Base-by-base conservation (phyloP, 2,329 filamentous ascomycete species). In the Ophiostoma tasmaniense region DNA sequence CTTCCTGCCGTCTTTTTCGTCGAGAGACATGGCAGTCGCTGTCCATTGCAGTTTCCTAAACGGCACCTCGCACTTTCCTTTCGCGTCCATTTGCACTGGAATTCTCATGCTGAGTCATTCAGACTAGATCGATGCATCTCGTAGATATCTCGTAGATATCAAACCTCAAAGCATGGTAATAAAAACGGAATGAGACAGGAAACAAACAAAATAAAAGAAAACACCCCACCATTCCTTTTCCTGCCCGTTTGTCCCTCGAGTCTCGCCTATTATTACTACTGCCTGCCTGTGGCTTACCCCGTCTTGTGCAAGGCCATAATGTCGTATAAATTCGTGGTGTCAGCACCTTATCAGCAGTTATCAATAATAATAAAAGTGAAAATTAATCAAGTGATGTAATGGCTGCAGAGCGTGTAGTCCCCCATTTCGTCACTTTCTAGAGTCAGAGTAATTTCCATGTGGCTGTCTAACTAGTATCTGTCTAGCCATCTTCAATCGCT, bases 271-370 rank as follows among this genome's bases (percentile, higher is more conserved):
- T 70, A 61, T 55, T 61, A 64, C 39, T 66, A 68, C 20, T 50
- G 17, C 17, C n/a, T 61, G 33, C 33, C 33, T 61, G 20, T 45
- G 17, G 42, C 42, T 45, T n/a, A 45, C 42, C 42, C 37, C 33
- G 33, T 33, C 33, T 45, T 8, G 17, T n/a, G 42, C 42, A 45
- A 25, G 6, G 25, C 66, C 52, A 61, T 22, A 25, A 37, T 50
- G 35, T 22, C 42, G 42, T 37, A 30, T 37, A 37, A 52, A 45
- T 61, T n/a, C 39, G 55, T 61, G 55, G 52, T 61, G 55, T 61
- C 55, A 61, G 55, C 55, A 61, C 25, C 55, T 61, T 61, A 61
- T 61, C 55, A 61, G 55, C 22, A 20, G 55, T 61, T 61, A 61
- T 17, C 55, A 61, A 61, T 61, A 30, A 28, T 52, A 42, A 33